A percentile compares a stretch with the other conserved stretches of the same genome.
Conservation (phyloP, 2,329 filamentous ascomycete genomes). For the Trichoderma koningii region DNA sequence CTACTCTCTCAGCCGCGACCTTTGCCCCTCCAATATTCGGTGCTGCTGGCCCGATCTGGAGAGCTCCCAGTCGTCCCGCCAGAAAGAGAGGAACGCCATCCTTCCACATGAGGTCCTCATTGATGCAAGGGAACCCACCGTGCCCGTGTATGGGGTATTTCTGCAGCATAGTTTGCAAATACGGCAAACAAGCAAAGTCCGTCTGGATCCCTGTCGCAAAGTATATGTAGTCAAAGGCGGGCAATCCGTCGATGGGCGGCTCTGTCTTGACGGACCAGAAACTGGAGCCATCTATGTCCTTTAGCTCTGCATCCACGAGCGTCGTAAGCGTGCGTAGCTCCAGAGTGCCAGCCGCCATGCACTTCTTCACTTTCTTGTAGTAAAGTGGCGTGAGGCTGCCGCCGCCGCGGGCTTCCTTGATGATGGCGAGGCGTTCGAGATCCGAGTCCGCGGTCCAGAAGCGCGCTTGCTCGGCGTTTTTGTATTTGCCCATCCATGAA, state of each 20-base stretch:
- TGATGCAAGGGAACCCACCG: slow-evolving; percentile 72
- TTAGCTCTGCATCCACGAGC: slow-evolving; percentile 55
- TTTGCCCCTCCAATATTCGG: slow-evolving; percentile 74
- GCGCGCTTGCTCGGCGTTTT: slow-evolving; percentile 72
- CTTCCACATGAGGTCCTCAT: slow-evolving; percentile 74
- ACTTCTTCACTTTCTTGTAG: slow-evolving; percentile 65
- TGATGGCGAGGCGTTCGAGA: slow-evolving; percentile 66
- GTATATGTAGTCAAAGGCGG: slow-evolving; percentile 68
- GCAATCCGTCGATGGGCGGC: slow-evolving; percentile 54
- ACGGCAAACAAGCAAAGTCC: slow-evolving; percentile 61
- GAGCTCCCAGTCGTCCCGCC: slow-evolving; percentile 65
- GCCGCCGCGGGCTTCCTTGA: slow-evolving; percentile 67
- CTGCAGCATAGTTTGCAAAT: slow-evolving; percentile 59
- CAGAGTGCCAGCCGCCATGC: slow-evolving; percentile 55
- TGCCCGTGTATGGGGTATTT: slow-evolving; percentile 63
- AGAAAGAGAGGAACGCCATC: slow-evolving; percentile 73
- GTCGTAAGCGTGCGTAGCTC: slow-evolving; percentile 60
- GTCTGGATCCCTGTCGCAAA: slow-evolving; percentile 73
- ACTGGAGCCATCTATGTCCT: slow-evolving; percentile 42
- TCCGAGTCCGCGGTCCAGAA: slow-evolving; percentile 78
- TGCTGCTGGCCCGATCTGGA: slow-evolving; percentile 71
- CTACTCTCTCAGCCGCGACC: slow-evolving; percentile 70
- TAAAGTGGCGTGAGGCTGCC: slow-evolving; percentile 75
- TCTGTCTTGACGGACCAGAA: slow-evolving; percentile 52
- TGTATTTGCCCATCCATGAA: slow-evolving; percentile 80